Conservation (phyloP, 2,329 filamentous ascomycete species). For the Pseudogymnoascus sp. region DNA sequence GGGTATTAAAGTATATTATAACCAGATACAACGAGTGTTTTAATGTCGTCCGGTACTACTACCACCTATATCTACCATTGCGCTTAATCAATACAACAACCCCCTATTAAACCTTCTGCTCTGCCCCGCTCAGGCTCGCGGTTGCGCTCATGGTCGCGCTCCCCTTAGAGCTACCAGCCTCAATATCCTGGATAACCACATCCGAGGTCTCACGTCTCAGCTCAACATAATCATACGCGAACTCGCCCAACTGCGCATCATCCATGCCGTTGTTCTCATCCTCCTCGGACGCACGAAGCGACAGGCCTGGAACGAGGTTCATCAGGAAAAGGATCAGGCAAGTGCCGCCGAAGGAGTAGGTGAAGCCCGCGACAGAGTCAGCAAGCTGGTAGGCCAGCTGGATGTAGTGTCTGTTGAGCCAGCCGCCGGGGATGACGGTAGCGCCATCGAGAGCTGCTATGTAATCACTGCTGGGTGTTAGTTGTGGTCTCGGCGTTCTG, state of each 20-base stretch:
- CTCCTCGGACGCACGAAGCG: slow-evolving; percentile 65
- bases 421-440: slow-evolving; percentile 63
- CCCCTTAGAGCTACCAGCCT: background rate
- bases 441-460: slow-evolving; percentile 72
- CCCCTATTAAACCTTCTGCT: background rate
- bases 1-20: background rate
- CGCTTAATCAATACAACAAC: background rate
- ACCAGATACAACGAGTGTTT: background rate
- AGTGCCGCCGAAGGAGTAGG: slow-evolving; percentile 71
- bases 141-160: background rate
- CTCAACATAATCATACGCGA: slow-evolving; percentile 73
- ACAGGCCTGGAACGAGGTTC: slow-evolving; percentile 68
- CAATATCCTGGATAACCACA: background rate
- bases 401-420: slow-evolving; percentile 76
- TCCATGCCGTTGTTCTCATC: slow-evolving; percentile 81
- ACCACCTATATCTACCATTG: background rate
- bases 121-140: background rate
- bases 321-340: slow-evolving; percentile 73
- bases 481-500: background rate
- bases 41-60: background rate
- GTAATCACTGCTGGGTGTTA: slow-evolving; percentile 43
- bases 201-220: background rate
- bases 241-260: slow-evolving; percentile 86
- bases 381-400: slow-evolving; percentile 79
- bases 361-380: slow-evolving; percentile 66